phyloP scores from a whole-genome alignment of 768 basidiomycete species.

The Collybiopsis luxurians region DNA sequence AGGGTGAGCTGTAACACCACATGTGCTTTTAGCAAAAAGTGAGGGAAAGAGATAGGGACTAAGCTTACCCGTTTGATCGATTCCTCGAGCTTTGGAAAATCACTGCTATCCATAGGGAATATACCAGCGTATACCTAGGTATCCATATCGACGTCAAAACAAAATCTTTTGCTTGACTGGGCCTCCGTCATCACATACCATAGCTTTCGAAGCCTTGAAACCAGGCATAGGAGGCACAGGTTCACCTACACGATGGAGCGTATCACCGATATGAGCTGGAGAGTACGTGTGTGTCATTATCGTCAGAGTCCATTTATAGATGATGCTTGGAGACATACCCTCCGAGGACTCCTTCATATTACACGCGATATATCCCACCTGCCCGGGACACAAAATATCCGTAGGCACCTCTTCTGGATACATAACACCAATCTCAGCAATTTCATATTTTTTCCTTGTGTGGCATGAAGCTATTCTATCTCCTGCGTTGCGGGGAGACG shows the following conservation, averaged over 20 bases:
- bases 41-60: conserved; percentile 14
- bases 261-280: conserved; percentile 91
- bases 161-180: too few species aligned
- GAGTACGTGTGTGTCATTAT: too few species aligned
- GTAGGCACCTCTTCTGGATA: conserved; percentile 87
- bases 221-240: conserved; percentile 83
- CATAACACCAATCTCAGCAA: conserved; percentile 86
- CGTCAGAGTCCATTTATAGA: too few species aligned
- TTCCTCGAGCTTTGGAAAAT: conserved; percentile 94
- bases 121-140: conserved; percentile 88
- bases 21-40: too few species aligned
- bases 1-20: conserved; percentile 73
- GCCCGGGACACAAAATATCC: conserved; percentile 63
- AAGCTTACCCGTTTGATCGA: conserved; percentile 79
- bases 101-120: conserved; percentile 87
- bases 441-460: conserved; percentile 85
- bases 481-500: conserved; percentile 57
- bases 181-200: conserved; percentile 59
- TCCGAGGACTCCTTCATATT: conserved; percentile 98
- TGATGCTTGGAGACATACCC: too few species aligned
- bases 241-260: conserved; percentile 73
- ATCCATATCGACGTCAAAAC: conserved; percentile 3
- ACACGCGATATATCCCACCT: conserved; percentile 88
- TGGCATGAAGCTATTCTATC: conserved; percentile 87
- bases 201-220: conserved; percentile 90